A percentile compares a stretch with the other conserved stretches of the same genome.
Conservation (phyloP, 495 filamentous ascomycete genomes). For the Pyrenopolyporus hunteri region DNA sequence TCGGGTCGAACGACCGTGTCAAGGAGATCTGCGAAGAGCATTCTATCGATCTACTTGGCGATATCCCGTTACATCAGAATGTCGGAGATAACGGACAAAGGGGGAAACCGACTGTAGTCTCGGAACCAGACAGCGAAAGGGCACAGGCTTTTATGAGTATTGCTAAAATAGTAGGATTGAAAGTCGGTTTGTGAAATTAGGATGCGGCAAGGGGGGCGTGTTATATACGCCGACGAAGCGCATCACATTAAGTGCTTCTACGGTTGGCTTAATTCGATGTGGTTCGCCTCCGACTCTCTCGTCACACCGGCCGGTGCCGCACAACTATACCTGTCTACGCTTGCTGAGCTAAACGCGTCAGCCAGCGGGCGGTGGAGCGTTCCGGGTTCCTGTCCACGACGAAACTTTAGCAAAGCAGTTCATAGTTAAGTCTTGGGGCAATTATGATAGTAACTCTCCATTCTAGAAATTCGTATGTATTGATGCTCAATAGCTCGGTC, state of each 20-base stretch:
- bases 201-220: not conserved
- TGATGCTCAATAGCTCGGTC: constrained; percentile 33
- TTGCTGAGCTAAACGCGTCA: not conserved
- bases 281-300: not conserved
- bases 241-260: not conserved
- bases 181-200: constrained; percentile 47
- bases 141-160: constrained; percentile 74
- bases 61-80: constrained; percentile 84
- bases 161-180: constrained; percentile 65
- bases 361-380: not conserved
- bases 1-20: constrained; percentile 63
- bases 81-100: constrained; percentile 90
- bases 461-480: constrained; percentile 27
- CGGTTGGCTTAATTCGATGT: not conserved
- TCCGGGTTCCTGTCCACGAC: constrained; percentile 30
- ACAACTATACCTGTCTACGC: not conserved
- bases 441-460: constrained; percentile 34
- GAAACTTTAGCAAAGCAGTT: constrained; percentile 41
- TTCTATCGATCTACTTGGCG: constrained; percentile 77
- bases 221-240: not conserved
- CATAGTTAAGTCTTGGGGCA: constrained; percentile 8
- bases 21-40: constrained; percentile 57
- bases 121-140: constrained; percentile 74
- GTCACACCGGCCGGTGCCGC: not conserved
- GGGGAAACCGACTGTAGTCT: constrained; percentile 89